phyloP scores from a whole-genome alignment of 371 early-diverging fungal species.

The Entomophthora muscae region DNA sequence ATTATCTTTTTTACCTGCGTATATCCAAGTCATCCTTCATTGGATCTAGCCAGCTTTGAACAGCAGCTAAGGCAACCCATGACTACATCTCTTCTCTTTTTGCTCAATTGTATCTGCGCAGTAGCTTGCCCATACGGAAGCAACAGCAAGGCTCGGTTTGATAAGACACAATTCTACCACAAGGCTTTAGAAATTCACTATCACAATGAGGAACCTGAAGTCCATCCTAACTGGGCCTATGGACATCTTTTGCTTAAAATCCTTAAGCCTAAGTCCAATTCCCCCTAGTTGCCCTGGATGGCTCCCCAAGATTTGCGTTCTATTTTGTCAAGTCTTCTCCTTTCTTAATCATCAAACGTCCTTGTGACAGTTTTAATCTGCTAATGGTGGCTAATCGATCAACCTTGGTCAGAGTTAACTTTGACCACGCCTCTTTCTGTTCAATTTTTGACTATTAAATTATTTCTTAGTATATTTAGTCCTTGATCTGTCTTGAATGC shows the following conservation, averaged over 20 bases:
- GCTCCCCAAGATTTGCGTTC: too few species aligned
- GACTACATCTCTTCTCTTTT: slow-evolving; percentile 3
- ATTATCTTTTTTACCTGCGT: slow-evolving; percentile 1
- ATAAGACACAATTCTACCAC: slow-evolving; percentile 6
- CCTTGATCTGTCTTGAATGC: too few species aligned
- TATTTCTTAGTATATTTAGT: too few species aligned
- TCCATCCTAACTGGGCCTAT: slow-evolving; percentile 4
- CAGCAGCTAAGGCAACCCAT: slow-evolving; percentile 4
- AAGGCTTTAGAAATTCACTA: slow-evolving; percentile 8
- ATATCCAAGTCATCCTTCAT: not conserved
- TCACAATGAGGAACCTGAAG: slow-evolving; percentile 1
- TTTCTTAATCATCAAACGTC: too few species aligned
- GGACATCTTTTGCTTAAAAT: slow-evolving; percentile 1
- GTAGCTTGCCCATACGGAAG: slow-evolving; percentile 1
- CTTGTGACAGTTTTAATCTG: too few species aligned
- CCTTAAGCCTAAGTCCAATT: slow-evolving; percentile 4
- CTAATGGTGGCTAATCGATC: too few species aligned
- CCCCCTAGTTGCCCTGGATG: too few species aligned
- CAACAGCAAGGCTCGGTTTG: slow-evolving; percentile 6
- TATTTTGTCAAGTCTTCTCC: too few species aligned
- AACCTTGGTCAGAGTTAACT: too few species aligned
- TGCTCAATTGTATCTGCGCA: slow-evolving; percentile 5
- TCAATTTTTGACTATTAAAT: too few species aligned
- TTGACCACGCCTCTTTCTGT: too few species aligned
- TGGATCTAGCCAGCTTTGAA: not conserved